Evolutionary conservation across 257 asterid species (phyloP), one percentile per base, ranked within the genome.

Genomic region (Gentiana dahurica): DNA sequence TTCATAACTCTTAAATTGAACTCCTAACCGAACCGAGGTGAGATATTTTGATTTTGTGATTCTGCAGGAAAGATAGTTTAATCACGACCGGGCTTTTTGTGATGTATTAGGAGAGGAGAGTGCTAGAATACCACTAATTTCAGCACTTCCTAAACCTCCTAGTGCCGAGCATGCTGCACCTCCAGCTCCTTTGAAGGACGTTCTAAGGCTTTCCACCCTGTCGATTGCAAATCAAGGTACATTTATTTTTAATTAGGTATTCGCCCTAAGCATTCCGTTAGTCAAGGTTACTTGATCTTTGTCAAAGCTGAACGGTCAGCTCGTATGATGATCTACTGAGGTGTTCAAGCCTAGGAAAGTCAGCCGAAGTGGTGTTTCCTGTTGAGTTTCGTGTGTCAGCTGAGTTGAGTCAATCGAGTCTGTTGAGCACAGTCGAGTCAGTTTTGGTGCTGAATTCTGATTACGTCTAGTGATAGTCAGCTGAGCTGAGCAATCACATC

Each of bases 21-120:
- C 9, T 33, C 6, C 15, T n/a, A 15, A 15, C 24, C 24, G 24
- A 15, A 15, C 24, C 24, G 24, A 15, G 24, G 24, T 15, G 24
- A 15, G 24, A 15, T 54, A 69, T 49, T 68, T 43, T 65, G 59
- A 13, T 47, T 56, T 63, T 62, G 60, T 77, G 53, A 51, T 69
- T 43, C 5, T 74, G 70, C 69, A 88, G 97, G 94, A 79, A 82
- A 85, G 97, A 88, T 76, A 88, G 94, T 71, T 88, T 82, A 60
- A 79, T 85, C 63, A 85, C 95, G 35, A 88, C 58, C 81, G 94
- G 67, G 95, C 97, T n/a, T 88, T 85, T 65, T 88, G 97, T 74
- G 94, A 88, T 74, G 90, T 79, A 61, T 72, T 85, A 60, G 94
- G 94, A 32, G 83, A 71, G 68, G 97, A 88, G 65, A 81, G 67